Percentiles rank a stretch among this genome's conserved stretches.
Evolutionary conservation across 345 rosid species (phyloP).

Genomic region (Kernera saxatilis): DNA sequence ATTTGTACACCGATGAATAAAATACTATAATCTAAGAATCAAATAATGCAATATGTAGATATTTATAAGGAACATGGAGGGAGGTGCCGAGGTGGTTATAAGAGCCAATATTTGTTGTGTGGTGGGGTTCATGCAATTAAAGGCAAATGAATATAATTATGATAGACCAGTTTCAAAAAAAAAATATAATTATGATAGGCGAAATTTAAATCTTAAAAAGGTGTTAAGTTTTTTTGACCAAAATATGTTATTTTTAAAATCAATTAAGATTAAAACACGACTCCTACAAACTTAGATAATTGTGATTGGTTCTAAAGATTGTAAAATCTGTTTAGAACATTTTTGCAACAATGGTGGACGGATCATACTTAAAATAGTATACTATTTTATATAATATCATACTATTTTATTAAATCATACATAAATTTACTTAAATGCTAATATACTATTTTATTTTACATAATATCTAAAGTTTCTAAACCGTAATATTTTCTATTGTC

Average conservation of each 20-base stretch:
- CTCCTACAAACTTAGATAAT: neutral
- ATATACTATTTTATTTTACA: too few relatives aligned
- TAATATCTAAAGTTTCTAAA: neutral
- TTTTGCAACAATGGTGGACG: neutral
- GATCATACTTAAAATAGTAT: neutral
- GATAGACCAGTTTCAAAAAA: too few relatives aligned
- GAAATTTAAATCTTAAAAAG: neutral
- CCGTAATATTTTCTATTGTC: neutral
- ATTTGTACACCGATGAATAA: neutral
- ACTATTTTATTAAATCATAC: too few relatives aligned
- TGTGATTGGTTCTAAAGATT: neutral
- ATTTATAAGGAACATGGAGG: constrained; percentile 17
- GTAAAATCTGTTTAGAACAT: neutral
- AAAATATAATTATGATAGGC: neutral
- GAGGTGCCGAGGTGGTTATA: constrained; percentile 26
- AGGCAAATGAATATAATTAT: neutral
- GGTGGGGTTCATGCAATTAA: constrained; percentile 23
- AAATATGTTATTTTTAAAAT: too few relatives aligned
- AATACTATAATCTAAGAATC: neutral
- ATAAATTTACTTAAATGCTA: neutral
- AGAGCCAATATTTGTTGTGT: constrained; percentile 18
- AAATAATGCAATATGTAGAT: neutral
- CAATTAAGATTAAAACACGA: neutral
- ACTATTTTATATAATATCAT: too few relatives aligned
- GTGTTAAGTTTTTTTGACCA: too few relatives aligned